A percentile compares a stretch with the other conserved stretches of the same genome.
Evolutionary conservation across 345 rosid species (phyloP).

Genomic region (Cardamine chenopodiifolia): DNA sequence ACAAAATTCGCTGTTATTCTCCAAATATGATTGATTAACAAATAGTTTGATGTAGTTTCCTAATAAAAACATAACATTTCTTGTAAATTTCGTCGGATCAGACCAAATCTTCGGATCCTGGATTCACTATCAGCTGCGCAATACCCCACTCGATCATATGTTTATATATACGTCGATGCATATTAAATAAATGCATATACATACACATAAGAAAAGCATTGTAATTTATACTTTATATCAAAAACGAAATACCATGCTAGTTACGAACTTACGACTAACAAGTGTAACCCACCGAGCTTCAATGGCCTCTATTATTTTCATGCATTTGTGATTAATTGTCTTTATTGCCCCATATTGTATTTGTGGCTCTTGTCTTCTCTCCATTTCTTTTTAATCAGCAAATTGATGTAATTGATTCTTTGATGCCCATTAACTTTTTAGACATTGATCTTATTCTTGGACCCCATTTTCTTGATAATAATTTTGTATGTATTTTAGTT

Average conservation of each 20-base stretch:
- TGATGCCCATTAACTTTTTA: constrained; percentile 9
- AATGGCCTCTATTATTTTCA: constrained; percentile 8
- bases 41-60: too few relatives aligned
- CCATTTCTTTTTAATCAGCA: background rate
- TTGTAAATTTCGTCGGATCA: too few relatives aligned
- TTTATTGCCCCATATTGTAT: background rate
- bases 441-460: constrained; percentile 12
- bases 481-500: background rate
- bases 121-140: too few relatives aligned
- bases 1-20: too few relatives aligned
- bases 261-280: constrained; percentile 8
- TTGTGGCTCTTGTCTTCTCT: background rate
- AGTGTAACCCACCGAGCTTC: constrained; percentile 10
- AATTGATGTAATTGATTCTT: constrained; percentile 11
- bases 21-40: too few relatives aligned
- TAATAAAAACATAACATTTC: too few relatives aligned
- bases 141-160: too few relatives aligned
- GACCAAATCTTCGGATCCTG: too few relatives aligned
- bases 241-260: background rate
- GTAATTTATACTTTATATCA: background rate
- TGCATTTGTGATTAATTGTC: constrained; percentile 4
- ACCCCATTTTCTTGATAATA: constrained; percentile 20
- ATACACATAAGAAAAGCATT: background rate
- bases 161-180: background rate
- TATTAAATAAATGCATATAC: background rate